Evolutionary conservation across 345 rosid genomes (phyloP).

Genomic region (Eucalyptus sp.): DNA sequence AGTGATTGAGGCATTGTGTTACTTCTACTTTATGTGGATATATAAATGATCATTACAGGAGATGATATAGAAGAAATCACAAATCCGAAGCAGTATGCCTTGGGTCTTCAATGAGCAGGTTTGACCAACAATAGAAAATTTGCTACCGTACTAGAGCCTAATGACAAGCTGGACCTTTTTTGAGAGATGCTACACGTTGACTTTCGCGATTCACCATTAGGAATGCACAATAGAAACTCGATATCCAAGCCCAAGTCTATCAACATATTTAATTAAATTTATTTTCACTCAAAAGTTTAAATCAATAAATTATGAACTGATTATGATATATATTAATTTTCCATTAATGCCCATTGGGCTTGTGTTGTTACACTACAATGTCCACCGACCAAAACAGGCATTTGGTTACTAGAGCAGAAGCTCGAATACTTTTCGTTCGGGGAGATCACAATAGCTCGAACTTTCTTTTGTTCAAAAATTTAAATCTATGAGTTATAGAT

Average conservation of each 20-base stretch:
- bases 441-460: no score
- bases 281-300: fast-evolving
- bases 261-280: no score
- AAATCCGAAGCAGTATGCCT: neutral
- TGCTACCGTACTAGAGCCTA: neutral
- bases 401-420: fast-evolving
- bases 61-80: neutral
- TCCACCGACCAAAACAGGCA: fast-evolving
- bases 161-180: neutral
- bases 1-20: neutral
- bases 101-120: neutral
- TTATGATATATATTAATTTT: no score
- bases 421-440: fast-evolving
- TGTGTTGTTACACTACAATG: no score
- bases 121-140: neutral
- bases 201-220: no score
- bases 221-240: no score
- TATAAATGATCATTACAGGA: neutral
- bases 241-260: fast-evolving
- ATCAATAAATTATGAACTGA: fast-evolving
- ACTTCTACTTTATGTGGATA: neutral
- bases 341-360: fast-evolving
- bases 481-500: no score
- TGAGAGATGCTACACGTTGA: neutral
- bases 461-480: no score